Percentiles rank a stretch among this genome's conserved stretches.
phyloP scores from a whole-genome alignment of 345 rosid species.

The Eucalyptus pumila region DNA sequence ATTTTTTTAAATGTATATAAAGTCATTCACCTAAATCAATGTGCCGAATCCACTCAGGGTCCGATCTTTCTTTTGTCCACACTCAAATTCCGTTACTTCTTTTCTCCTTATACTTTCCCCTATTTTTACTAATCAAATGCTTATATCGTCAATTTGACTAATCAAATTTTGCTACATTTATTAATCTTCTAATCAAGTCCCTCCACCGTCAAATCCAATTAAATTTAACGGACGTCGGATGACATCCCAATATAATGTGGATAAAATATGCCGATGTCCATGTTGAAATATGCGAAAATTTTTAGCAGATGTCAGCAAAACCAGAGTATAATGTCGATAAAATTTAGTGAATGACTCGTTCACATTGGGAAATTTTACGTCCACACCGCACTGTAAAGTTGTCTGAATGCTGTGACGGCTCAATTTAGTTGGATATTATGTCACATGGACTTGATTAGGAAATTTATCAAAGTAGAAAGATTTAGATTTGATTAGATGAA shows the following conservation, averaged over 20 bases:
- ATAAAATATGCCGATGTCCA: background rate
- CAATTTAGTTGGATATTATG: background rate
- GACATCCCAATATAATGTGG: background rate
- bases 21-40: too few relatives aligned
- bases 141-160: background rate
- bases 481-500: background rate
- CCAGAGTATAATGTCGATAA: background rate
- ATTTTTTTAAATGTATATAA: too few relatives aligned
- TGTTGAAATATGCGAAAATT: rapidly evolving
- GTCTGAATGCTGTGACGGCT: background rate
- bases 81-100: too few relatives aligned
- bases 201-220: background rate
- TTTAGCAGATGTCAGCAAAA: background rate
- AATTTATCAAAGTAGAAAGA: background rate
- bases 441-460: background rate
- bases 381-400: background rate
- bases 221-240: background rate
- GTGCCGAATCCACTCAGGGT: too few relatives aligned
- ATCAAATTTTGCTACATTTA: background rate
- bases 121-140: background rate
- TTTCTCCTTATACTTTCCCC: background rate
- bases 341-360: background rate
- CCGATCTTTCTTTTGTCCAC: background rate
- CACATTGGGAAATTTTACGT: background rate
- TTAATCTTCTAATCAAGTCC: background rate